phyloP scores from a whole-genome alignment of 164 flowering plant genomes.

The Nymphaea colorata region DNA sequence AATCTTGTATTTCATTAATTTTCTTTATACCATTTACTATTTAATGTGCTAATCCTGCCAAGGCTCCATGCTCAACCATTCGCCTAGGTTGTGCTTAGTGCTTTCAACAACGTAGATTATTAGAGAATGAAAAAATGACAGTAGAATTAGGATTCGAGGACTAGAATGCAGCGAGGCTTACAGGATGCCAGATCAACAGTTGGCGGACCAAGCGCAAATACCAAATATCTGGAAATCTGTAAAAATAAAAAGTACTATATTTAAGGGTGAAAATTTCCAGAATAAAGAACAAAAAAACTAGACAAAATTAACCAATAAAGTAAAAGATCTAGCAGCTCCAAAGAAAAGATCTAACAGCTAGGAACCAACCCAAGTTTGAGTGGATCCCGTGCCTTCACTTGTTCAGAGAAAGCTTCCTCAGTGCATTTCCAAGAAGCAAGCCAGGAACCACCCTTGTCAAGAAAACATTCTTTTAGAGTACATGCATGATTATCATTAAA shows the following conservation, averaged over 20 bases:
- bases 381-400: constrained; percentile 81
- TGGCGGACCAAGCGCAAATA: constrained; percentile 87
- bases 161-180: constrained; percentile 23
- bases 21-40: too few relatives aligned
- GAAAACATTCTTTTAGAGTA: constrained; percentile 3
- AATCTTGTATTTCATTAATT: too few relatives aligned
- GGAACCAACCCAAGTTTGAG: constrained; percentile 72
- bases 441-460: constrained; percentile 40
- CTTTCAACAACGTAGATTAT: too few relatives aligned
- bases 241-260: not conserved
- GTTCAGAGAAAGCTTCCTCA: constrained; percentile 67
- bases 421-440: constrained; percentile 99
- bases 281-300: not conserved
- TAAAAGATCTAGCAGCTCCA: not conserved
- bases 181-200: constrained; percentile 80
- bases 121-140: too few relatives aligned
- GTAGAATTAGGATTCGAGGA: too few relatives aligned
- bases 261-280: not conserved
- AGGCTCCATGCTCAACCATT: too few relatives aligned
- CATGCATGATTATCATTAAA: not conserved
- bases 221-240: constrained; percentile 83
- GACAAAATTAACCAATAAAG: not conserved
- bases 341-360: not conserved
- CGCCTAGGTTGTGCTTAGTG: too few relatives aligned
- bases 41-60: too few relatives aligned